Conservation (phyloP, 176 grass and related monocot genomes). For the Carex littledalei region DNA sequence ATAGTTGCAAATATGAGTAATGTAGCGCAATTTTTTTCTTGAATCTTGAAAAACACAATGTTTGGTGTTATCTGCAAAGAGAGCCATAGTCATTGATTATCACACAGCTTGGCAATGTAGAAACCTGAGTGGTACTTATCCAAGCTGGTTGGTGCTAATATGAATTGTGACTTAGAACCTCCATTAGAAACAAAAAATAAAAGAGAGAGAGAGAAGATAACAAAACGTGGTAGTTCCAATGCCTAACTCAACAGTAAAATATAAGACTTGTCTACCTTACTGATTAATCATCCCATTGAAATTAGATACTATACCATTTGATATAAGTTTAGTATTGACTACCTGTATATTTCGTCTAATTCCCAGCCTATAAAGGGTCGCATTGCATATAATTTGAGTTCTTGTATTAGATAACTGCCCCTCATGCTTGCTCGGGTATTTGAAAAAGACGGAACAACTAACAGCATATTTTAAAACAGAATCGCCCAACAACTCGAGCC, state of each 20-base stretch:
- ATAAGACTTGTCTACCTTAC: neutral
- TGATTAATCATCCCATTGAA: neutral
- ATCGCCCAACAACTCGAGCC: constrained; percentile 81
- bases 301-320: neutral
- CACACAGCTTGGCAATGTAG: neutral
- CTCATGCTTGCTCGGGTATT: constrained; percentile 62
- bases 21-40: neutral
- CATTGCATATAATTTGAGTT: constrained; percentile 57
- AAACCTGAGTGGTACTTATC: neutral
- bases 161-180: neutral
- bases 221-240: neutral
- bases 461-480: constrained; percentile 84
- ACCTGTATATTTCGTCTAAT: constrained; percentile 71
- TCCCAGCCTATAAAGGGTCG: constrained; percentile 69
- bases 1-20: neutral
- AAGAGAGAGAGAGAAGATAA: neutral
- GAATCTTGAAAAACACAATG: neutral
- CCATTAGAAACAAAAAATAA: too few relatives aligned
- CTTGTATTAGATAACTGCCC: constrained; percentile 57
- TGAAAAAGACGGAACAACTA: constrained; percentile 66
- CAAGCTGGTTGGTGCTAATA: neutral
- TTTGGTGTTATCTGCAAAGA: neutral
- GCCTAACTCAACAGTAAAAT: neutral
- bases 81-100: neutral
- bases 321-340: neutral